Conservation (phyloP, 768 basidiomycete species). For the Agaricus subrufescens region DNA sequence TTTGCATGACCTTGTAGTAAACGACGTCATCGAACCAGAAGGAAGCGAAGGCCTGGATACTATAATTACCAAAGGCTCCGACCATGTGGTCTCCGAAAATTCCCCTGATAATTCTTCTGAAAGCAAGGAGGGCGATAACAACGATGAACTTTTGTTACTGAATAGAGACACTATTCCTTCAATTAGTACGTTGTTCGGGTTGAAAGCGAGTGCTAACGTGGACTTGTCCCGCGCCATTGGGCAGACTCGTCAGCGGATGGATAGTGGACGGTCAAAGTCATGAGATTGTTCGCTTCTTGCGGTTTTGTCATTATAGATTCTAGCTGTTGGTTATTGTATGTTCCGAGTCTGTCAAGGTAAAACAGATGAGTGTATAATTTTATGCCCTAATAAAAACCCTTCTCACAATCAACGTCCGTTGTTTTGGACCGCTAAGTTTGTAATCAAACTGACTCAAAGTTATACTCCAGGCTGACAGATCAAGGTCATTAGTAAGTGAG, state of each 20-base stretch:
- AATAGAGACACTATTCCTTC: conserved; percentile 48
- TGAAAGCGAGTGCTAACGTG: conserved; percentile 38
- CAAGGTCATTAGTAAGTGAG: too few species aligned
- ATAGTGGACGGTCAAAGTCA: conserved; percentile 11
- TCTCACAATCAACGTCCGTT: too few species aligned
- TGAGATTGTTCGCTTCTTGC: neutral
- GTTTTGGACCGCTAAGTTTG: too few species aligned
- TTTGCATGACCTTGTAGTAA: conserved; percentile 53
- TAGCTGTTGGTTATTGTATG: too few species aligned
- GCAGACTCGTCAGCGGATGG: conserved; percentile 40
- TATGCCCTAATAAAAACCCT: too few species aligned
- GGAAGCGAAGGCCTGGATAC: conserved; percentile 49
- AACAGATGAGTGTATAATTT: too few species aligned
- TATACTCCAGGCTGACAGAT: too few species aligned
- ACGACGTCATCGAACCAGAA: conserved; percentile 51
- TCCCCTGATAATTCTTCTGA: conserved; percentile 8
- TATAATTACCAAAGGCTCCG: conserved; percentile 38
- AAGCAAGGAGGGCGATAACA: neutral
- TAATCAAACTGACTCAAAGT: too few species aligned
- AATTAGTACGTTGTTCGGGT: conserved; percentile 40
- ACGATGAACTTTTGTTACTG: conserved; percentile 35
- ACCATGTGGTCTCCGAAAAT: neutral
- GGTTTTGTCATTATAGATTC: too few species aligned
- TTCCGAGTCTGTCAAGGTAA: neutral
- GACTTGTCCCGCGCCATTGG: conserved; percentile 64